phyloP scores from a whole-genome alignment of 179 eudicot genomes.

The Silene coronaria region DNA sequence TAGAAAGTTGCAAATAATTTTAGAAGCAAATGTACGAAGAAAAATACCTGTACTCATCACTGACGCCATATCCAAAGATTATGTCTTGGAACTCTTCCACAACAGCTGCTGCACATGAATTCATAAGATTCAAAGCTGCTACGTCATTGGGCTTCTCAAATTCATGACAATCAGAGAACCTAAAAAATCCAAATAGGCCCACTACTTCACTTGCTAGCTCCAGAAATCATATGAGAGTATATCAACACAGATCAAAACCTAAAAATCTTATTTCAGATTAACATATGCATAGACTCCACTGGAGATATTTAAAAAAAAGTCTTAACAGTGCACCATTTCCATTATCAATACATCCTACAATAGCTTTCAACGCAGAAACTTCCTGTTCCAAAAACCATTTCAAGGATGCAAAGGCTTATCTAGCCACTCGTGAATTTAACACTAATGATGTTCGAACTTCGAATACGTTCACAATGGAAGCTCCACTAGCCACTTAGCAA shows the following conservation, averaged over 20 bases:
- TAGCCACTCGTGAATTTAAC: not conserved
- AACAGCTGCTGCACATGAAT: slow-evolving; percentile 80
- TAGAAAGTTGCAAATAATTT: slow-evolving; percentile 3
- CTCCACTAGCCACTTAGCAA: not conserved
- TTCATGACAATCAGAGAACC: slow-evolving; percentile 80
- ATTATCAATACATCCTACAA: slow-evolving; percentile 3
- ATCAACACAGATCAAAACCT: slow-evolving; percentile 8
- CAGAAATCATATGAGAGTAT: slow-evolving; percentile 7
- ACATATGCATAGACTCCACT: slow-evolving; percentile 12
- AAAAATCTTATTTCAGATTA: not conserved
- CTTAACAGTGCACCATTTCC: not conserved
- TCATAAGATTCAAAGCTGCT: slow-evolving; percentile 85
- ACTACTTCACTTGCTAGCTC: slow-evolving; percentile 23
- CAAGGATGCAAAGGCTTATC: not conserved
- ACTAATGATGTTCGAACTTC: not conserved
- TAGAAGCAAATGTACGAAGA: not conserved
- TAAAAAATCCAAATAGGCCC: slow-evolving; percentile 31
- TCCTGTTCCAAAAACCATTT: not conserved
- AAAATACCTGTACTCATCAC: slow-evolving; percentile 84
- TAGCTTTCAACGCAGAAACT: not conserved
- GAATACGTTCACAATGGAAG: not conserved
- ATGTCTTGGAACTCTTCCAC: slow-evolving; percentile 64
- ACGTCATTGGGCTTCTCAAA: slow-evolving; percentile 95
- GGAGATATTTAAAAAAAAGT: not conserved
- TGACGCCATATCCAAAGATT: slow-evolving; percentile 74